These are phyloP conservation scores for Kickxella alabastrina DNA, from an alignment of 192 early-diverging fungal genomes.

Conservation along the genomic window DNA sequence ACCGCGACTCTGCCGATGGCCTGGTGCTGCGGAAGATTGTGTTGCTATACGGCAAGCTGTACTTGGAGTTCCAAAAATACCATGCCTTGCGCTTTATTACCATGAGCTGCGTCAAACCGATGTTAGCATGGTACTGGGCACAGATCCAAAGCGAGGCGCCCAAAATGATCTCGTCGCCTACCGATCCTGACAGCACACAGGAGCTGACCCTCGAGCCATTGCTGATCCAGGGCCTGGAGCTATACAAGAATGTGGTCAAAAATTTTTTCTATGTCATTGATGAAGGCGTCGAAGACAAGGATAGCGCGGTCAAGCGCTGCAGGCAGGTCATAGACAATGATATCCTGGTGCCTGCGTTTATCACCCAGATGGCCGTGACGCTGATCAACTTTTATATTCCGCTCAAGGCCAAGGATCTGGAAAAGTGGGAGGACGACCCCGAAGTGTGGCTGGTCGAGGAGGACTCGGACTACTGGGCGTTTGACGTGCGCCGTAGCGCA, in stretches of 20 bases:
- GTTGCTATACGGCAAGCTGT: conserved; percentile 73
- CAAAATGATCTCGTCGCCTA: conserved; percentile 12
- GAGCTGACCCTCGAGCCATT: conserved; percentile 53
- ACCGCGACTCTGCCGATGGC: conserved; percentile 8
- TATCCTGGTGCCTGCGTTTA: conserved; percentile 69
- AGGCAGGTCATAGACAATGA: conserved; percentile 55
- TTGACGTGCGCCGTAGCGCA: conserved; percentile 70
- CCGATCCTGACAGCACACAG: background rate
- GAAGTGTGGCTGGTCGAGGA: conserved; percentile 78
- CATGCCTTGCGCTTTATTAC: conserved; percentile 65
- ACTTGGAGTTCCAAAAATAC: conserved; percentile 65
- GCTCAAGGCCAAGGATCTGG: conserved; percentile 65
- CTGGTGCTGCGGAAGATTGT: conserved; percentile 52
- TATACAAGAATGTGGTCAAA: conserved; percentile 49
- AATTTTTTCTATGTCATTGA: conserved; percentile 32
- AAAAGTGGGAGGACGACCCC: conserved; percentile 78
- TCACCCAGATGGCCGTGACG: conserved; percentile 61
- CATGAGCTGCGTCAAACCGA: conserved; percentile 55
- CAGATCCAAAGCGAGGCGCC: conserved; percentile 38
- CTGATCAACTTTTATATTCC: conserved; percentile 73
- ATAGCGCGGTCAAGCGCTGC: conserved; percentile 53
- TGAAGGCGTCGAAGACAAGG: conserved; percentile 16
- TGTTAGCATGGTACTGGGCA: conserved; percentile 75
- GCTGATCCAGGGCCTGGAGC: conserved; percentile 69
- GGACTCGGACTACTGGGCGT: conserved; percentile 83